Conservation (phyloP, 768 basidiomycete species). For the Coprinopsis strossmayeri region DNA sequence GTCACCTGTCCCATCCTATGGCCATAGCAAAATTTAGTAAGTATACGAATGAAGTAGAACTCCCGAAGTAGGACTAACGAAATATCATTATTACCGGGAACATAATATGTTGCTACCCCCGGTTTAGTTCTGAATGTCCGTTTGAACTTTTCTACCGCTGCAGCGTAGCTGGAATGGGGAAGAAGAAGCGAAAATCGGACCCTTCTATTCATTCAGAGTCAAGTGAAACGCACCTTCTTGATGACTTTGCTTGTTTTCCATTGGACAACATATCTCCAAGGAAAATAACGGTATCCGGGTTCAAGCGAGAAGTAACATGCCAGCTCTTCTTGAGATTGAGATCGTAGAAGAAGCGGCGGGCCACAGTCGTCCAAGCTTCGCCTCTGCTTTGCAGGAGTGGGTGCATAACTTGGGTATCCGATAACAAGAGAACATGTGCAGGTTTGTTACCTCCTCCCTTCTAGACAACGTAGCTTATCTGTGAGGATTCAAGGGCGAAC, state of each 20-base stretch:
- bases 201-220: neutral
- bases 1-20: slow-evolving; percentile 49
- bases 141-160: slow-evolving; percentile 56
- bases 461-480: neutral
- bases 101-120: slow-evolving; percentile 40
- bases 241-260: slow-evolving; percentile 46
- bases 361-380: slow-evolving; percentile 33
- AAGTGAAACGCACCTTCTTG: slow-evolving; percentile 29
- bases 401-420: slow-evolving; percentile 60
- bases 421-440: slow-evolving; percentile 55
- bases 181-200: neutral
- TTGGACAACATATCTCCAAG: slow-evolving; percentile 73
- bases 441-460: slow-evolving; percentile 19
- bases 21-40: neutral
- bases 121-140: slow-evolving; percentile 44
- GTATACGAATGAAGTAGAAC: neutral
- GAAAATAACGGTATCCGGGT: slow-evolving; percentile 63
- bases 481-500: slow-evolving; percentile 3
- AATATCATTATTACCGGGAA: slow-evolving; percentile 83
- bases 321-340: slow-evolving; percentile 65
- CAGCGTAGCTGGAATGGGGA: slow-evolving; percentile 43
- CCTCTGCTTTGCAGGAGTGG: slow-evolving; percentile 29
- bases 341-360: slow-evolving; percentile 43
- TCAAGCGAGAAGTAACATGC: slow-evolving; percentile 51
- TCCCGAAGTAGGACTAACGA: slow-evolving; percentile 33